These are phyloP conservation scores for Solanum paucissectum DNA, from an alignment of 257 asterid species.

Conservation along the genomic window DNA sequence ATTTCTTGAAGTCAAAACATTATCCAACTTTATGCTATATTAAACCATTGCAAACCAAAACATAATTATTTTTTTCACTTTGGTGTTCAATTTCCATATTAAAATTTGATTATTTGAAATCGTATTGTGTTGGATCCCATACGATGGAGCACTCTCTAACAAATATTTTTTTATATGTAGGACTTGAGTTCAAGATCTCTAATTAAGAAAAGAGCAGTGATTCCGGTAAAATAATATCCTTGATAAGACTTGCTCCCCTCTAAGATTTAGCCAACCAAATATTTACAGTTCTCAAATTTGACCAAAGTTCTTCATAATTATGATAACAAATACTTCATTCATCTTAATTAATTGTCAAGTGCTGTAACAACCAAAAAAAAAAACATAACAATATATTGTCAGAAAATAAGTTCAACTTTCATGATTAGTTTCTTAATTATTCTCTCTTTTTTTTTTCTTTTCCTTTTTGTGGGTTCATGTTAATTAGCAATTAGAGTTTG, in stretches of 20 bases:
- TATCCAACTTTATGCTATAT: neutral
- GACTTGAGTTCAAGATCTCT: accelerated
- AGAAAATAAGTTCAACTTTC: neutral
- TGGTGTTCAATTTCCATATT: accelerated
- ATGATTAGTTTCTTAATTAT: neutral
- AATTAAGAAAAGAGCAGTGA: neutral
- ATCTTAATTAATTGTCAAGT: neutral
- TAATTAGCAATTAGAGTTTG: neutral
- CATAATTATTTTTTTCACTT: neutral
- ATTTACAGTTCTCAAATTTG: neutral
- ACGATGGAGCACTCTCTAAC: accelerated
- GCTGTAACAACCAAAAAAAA: neutral
- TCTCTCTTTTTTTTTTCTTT: neutral
- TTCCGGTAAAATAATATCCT: neutral
- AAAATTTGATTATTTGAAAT: too few species aligned
- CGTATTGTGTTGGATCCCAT: neutral
- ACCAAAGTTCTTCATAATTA: neutral
- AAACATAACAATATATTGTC: neutral
- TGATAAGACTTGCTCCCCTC: neutral
- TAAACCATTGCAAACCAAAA: neutral
- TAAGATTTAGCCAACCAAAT: neutral
- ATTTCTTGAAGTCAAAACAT: neutral
- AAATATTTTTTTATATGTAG: accelerated
- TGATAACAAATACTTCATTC: neutral
- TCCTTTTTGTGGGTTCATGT: neutral